These are phyloP conservation scores for Kwoniella mangroviensis DNA, from an alignment of 768 basidiomycete genomes.

Conservation along the genomic window DNA sequence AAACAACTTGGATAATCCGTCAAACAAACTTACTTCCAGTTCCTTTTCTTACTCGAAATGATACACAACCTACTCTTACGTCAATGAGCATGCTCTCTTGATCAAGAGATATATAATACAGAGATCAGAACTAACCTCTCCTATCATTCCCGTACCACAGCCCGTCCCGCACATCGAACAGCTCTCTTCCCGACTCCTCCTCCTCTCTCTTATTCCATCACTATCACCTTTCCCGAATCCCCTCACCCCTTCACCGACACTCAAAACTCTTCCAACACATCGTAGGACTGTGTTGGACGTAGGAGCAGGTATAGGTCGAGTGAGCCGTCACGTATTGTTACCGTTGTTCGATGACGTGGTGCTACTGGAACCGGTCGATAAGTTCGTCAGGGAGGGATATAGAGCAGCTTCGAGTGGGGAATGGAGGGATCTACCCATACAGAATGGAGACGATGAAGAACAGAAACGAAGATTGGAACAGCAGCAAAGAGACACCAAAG, in stretches of 20 bases:
- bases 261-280: conserved; percentile 44
- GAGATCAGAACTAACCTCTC: background rate
- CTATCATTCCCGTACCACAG: conserved; percentile 57
- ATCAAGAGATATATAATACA: background rate
- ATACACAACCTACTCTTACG: no score
- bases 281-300: conserved; percentile 83
- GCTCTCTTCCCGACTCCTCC: conserved; percentile 84
- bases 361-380: conserved; percentile 81
- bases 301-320: conserved; percentile 89
- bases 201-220: conserved; percentile 78
- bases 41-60: no score
- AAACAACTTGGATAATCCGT: no score
- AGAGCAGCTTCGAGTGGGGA: conserved; percentile 31
- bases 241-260: conserved; percentile 60
- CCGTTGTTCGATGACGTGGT: conserved; percentile 85
- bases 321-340: conserved; percentile 85
- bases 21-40: no score
- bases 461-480: conserved; percentile 26
- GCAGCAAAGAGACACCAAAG: conserved; percentile 56
- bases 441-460: conserved; percentile 21
- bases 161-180: conserved; percentile 88
- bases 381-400: conserved; percentile 71
- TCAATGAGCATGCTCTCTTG: background rate
- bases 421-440: conserved; percentile 44
- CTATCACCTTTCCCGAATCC: conserved; percentile 78